Base-by-base conservation (phyloP, 495 filamentous ascomycete species). In the Daldinia bambusicola region DNA sequence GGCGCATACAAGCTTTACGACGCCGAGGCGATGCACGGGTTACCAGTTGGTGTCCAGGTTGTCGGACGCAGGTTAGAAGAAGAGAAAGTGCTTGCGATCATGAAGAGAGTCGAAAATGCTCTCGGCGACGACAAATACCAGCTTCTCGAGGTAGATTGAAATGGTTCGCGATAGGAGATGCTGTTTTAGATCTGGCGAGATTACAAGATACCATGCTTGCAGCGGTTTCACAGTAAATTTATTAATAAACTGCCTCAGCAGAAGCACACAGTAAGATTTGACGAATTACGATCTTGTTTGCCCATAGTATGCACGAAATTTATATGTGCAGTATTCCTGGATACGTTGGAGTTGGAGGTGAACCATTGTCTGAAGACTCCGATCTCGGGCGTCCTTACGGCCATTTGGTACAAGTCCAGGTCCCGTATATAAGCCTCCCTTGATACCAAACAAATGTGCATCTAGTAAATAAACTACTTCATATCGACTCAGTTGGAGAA, bases 1-100 rank as follows among this genome's bases (percentile, higher is more conserved):
- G 93, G 94, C 6, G 94, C 93, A 0, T 98, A 95, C 83, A 91
- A 88, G 76, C 89, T 93, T 74, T 99, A 98, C 75, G 89, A 98
- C 75, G 90, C 93, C 0, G 79, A 81, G 5, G 87, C 84, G 60
- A 98, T 98, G 93, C 88, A 92, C 38, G 94, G 93, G 5, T 81
- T 98, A 66, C 94, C 95, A 0, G 93, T 97, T 2, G 94, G 85
- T 0, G 87, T 97, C 38, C 95, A 98, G 79, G 83, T 98, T 6
- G 91, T 97, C 0, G 94, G 93, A 7, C 86, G 91, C 61, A 84
- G 94, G 34, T 84, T 97, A 76, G 87, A 97, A 77, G 95, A 99
- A 78, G 95, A 98, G 84, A 96, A 96, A 81, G 93, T 97, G 12
- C 80, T 97, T 66, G 90, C 90, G 0, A 84, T 92, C 20, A 97